Percentiles rank a stretch among this genome's conserved stretches.
phyloP scores from a whole-genome alignment of 1,139 yeast genomes.

The Geotrichum aggregatum region DNA sequence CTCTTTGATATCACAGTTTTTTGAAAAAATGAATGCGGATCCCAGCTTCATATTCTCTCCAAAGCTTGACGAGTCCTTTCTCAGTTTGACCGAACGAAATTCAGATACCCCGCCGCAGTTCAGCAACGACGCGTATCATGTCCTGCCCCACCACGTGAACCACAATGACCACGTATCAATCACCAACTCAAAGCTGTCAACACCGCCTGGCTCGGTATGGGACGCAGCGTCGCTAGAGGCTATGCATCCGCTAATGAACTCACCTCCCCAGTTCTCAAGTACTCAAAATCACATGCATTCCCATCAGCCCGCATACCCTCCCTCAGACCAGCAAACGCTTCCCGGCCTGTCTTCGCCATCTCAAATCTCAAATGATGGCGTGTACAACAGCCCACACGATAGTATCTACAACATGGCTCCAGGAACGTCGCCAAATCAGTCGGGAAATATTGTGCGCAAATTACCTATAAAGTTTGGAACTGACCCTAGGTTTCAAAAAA shows the following conservation, averaged over 20 bases:
- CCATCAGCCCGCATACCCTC: neutral
- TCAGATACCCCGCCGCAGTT: constrained; percentile 9
- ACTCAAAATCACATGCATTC: neutral
- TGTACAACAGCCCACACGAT: no score
- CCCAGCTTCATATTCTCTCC: constrained; percentile 38
- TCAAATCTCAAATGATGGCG: no score
- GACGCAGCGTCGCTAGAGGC: constrained; percentile 15
- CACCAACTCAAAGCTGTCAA: neutral
- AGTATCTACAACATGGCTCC: no score
- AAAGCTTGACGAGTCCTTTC: constrained; percentile 24
- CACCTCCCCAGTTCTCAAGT: neutral
- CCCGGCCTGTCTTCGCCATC: no score
- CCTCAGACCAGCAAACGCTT: no score
- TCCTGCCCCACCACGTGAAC: neutral
- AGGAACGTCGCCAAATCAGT: no score
- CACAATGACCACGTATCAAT: no score
- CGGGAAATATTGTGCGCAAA: constrained; percentile 2
- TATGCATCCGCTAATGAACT: constrained; percentile 5
- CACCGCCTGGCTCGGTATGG: constrained; percentile 4
- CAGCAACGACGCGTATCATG: neutral
- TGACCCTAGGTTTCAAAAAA: constrained; percentile 19
- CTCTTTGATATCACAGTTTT: constrained; percentile 37
- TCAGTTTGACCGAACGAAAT: constrained; percentile 12
- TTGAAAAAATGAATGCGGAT: constrained; percentile 40
- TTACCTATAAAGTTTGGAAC: constrained; percentile 18